phyloP scores from a whole-genome alignment of 2,329 filamentous ascomycete genomes.

The Didymella pinodella region DNA sequence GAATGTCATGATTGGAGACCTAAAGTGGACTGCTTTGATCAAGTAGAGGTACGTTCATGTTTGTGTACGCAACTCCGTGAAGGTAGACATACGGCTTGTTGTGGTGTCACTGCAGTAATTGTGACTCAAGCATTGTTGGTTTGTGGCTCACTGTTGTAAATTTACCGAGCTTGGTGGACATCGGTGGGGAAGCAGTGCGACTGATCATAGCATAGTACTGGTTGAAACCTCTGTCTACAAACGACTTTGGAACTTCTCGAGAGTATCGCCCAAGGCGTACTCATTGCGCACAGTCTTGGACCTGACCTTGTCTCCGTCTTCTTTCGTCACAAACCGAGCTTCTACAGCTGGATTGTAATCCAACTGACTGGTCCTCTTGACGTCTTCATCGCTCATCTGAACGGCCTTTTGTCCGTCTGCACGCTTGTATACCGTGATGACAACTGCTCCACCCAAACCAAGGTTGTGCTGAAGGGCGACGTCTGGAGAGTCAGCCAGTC shows the following conservation, averaged over 20 bases:
- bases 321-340: conserved; percentile 84
- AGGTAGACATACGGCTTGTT: neutral
- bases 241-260: conserved; percentile 73
- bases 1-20: too few species aligned
- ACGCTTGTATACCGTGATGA: conserved; percentile 86
- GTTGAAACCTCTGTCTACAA: conserved; percentile 54
- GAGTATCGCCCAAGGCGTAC: conserved; percentile 79
- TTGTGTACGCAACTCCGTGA: too few species aligned
- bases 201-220: too few species aligned
- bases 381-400: conserved; percentile 66
- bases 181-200: neutral
- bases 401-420: conserved; percentile 75
- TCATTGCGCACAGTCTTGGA: conserved; percentile 70
- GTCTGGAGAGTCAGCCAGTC: conserved; percentile 70
- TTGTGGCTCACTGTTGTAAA: too few species aligned
- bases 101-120: neutral
- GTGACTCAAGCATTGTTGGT: neutral
- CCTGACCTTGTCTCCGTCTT: conserved; percentile 72
- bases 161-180: too few species aligned
- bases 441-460: conserved; percentile 86
- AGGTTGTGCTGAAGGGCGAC: conserved; percentile 90
- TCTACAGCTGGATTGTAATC: conserved; percentile 92
- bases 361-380: conserved; percentile 72
- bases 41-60: too few species aligned
- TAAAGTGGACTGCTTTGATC: too few species aligned